Base-by-base conservation (phyloP, 2,329 filamentous ascomycete genomes). In the Monosporascus sp. region DNA sequence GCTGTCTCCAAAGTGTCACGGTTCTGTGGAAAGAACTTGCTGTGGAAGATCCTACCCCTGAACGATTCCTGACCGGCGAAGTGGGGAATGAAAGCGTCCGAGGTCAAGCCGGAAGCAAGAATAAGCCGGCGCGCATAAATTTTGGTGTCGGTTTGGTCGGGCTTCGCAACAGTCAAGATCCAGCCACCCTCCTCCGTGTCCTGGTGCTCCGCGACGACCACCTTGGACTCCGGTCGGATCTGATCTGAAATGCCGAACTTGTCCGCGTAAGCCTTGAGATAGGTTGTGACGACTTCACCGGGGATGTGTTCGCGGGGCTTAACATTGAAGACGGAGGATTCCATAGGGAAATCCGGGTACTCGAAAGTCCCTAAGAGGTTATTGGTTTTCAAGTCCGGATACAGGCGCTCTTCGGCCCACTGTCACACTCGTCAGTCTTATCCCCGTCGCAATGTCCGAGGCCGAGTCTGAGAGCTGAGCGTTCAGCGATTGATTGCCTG, bases 311-410 rank as follows among this genome's bases (percentile, higher is more conserved):
- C 65, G 17, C 79, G 80, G 6, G 55, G 50, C 46, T 67, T 72
- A 39, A 80, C 73, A 24, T 67, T 72, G 53, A 75, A 75, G 57
- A 54, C 80, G 20, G 76, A 76, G 7, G 72, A 68, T 53, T 78
- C 74, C 83, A 92, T 86, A 18, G 86, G 85, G 54, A 88, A 89
- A 60, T 90, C 88, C 0, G 83, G 82, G 61, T 81, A 90, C 66
- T 92, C 86, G 59, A 85, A 89, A 0, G 82, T 86, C 3, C 88
- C 87, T 11, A 85, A 67, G 65, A 89, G 78, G 62, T 91, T 91
- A 68, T 93, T 92, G 50, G 81, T 84, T 61, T 84, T 87, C 48
- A 93, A 75, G 1, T 82, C 83, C 0, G 83, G 80, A 65, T 91
- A 87, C 1, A 90, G 69, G 1, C 86, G 78, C 38, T 86, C 73